Evolutionary conservation across 2,329 filamentous ascomycete genomes (phyloP).

Genomic region (Neonectria hederae): DNA sequence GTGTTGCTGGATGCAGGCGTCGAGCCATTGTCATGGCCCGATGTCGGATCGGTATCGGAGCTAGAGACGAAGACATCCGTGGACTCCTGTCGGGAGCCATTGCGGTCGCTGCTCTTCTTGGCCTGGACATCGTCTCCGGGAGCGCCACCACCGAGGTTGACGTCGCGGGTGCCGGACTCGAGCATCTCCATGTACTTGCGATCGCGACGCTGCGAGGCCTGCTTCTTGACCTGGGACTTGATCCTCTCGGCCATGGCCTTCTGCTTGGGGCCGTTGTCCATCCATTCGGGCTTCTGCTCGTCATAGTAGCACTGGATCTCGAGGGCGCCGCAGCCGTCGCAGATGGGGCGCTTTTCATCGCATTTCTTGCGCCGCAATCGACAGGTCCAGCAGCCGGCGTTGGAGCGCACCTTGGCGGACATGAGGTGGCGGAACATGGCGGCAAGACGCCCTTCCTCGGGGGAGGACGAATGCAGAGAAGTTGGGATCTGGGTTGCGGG

Average conservation of each 20-base stretch:
- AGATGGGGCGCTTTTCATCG: constrained; percentile 62
- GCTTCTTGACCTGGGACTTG: constrained; percentile 67
- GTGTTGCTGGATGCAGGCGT: constrained; percentile 46
- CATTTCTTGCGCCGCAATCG: constrained; percentile 70
- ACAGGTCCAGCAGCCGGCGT: constrained; percentile 68
- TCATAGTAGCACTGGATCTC: constrained; percentile 65
- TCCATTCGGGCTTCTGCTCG: constrained; percentile 65
- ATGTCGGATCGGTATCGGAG: constrained; percentile 43
- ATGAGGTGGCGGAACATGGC: constrained; percentile 44
- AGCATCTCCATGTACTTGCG: constrained; percentile 58
- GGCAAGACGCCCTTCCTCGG: neutral
- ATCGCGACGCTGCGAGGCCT: constrained; percentile 60
- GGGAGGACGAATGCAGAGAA: neutral
- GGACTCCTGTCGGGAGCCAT: constrained; percentile 11
- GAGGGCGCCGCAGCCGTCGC: constrained; percentile 60
- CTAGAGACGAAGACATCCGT: constrained; percentile 29
- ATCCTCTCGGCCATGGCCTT: constrained; percentile 61
- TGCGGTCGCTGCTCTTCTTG: neutral
- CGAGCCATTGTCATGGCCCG: constrained; percentile 35
- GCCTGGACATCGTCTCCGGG: neutral
- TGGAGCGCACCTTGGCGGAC: constrained; percentile 50
- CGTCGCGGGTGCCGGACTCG: constrained; percentile 45
- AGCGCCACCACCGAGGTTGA: constrained; percentile 31
- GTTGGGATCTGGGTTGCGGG: neutral
- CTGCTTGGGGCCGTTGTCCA: constrained; percentile 62